phyloP scores from a whole-genome alignment of 1,284 basidiomycete species.

The Fomitopsis palustris region DNA sequence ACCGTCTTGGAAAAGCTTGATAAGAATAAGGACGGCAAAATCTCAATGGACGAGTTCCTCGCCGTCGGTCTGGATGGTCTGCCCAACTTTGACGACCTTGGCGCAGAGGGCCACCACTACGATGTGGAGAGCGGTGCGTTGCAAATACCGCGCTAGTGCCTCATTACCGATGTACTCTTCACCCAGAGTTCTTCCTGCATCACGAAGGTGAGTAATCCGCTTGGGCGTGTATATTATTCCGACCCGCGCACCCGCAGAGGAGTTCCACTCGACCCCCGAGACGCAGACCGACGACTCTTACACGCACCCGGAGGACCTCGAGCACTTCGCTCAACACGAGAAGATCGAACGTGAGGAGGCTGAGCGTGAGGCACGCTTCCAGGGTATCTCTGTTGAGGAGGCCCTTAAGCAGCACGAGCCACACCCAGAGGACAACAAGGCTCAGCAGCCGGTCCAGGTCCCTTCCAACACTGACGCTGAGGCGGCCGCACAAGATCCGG shows the following conservation, averaged over 20 bases:
- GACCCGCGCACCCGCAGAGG: conserved; percentile 43
- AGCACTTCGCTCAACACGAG: conserved; percentile 88
- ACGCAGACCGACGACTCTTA: conserved; percentile 96
- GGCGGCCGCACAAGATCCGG: conserved; percentile 4
- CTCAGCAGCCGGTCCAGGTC: conserved; percentile 18
- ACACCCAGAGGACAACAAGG: conserved; percentile 15
- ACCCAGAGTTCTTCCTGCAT: conserved; percentile 81
- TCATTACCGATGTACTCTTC: conserved; percentile 5
- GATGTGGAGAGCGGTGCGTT: conserved; percentile 79
- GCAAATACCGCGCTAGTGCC: not conserved
- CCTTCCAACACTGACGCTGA: conserved; percentile 9
- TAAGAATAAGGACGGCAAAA: conserved; percentile 72
- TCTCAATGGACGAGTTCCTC: conserved; percentile 81
- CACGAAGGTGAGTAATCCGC: conserved; percentile 71
- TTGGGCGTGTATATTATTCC: not conserved
- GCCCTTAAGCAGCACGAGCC: conserved; percentile 49
- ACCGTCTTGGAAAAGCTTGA: conserved; percentile 79
- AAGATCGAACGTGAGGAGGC: conserved; percentile 86
- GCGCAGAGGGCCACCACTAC: conserved; percentile 91
- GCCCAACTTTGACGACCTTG: conserved; percentile 86
- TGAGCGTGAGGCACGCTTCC: conserved; percentile 75
- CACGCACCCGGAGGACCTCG: conserved; percentile 86
- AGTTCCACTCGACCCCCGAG: conserved; percentile 93
- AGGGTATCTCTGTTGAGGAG: conserved; percentile 77
- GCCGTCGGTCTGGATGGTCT: conserved; percentile 75